Base-by-base conservation (phyloP, 2,329 filamentous ascomycete species). In the Epichloe brachyelytri region DNA sequence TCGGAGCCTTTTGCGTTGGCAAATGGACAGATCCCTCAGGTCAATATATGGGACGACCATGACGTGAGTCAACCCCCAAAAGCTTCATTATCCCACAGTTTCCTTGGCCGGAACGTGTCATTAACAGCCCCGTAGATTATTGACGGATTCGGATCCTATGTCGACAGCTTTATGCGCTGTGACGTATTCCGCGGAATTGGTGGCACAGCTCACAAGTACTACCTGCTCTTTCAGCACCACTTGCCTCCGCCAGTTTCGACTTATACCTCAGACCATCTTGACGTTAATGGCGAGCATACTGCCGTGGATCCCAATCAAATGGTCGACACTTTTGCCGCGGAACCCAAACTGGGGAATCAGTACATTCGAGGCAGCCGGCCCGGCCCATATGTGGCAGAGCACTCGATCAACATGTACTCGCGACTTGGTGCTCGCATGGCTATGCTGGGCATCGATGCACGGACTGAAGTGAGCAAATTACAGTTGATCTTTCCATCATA, bases 31-130 rank as follows among this genome's bases (percentile, higher is more conserved):
- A 97, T 98, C 55, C 83, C 93, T 1, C 94, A 95, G 79, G 71
- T 98, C 57, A 98, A 97, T 62, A 87, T 98, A 43, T 98, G 91
- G 90, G 93, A 98, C 65, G 93, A 98, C 60, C 93, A 97, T 65
- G 87, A 93, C 63, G 64, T 79, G 71, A 77, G 70, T 78, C n/a
- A 14, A 38, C 0, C 6, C 8, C 15, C 15, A 48, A 20, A 14
- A 19, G 5, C 3, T 8, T 10, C 2, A 20, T 33, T 17, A 30
- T 4, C 3, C 26, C 26, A 4, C 12, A 26, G 40, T n/a, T 14
- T 14, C n/a, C 14, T 19, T 22, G 4, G 7, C 8, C 12, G 3
- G 4, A 48, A 26, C 15, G 1, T 36, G 5, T 40, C 19, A 12
- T 34, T 45, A 6, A 53, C 63, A 71, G 83, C 17, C 19, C 40